Evolutionary conservation across 2,329 filamentous ascomycete genomes (phyloP).

Genomic region (Metarhizium anisopliae): DNA sequence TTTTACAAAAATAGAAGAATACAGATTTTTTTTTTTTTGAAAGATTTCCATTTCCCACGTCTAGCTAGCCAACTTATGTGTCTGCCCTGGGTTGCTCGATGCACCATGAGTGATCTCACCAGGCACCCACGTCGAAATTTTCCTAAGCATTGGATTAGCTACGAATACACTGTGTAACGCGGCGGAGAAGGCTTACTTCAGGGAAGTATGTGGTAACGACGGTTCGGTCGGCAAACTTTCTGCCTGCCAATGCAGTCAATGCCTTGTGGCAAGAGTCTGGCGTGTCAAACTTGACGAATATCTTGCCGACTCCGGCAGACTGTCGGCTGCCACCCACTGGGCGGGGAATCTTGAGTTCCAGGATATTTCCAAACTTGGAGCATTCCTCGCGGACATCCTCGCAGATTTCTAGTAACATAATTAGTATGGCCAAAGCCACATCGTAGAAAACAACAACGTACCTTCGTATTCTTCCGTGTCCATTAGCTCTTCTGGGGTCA

Average conservation of each 20-base stretch:
- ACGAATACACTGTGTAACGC: background rate
- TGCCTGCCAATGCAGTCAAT: slow-evolving; percentile 78
- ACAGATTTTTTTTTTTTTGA: background rate
- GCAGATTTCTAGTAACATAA: slow-evolving; percentile 64
- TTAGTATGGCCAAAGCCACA: slow-evolving; percentile 1
- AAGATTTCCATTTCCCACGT: slow-evolving; percentile 2
- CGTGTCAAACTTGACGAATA: slow-evolving; percentile 87
- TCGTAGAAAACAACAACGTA: slow-evolving; percentile 28
- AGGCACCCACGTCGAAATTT: slow-evolving; percentile 87
- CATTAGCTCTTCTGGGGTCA: slow-evolving; percentile 88
- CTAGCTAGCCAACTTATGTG: slow-evolving; percentile 9
- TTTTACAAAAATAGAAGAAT: slow-evolving; percentile 11
- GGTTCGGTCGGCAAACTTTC: slow-evolving; percentile 93
- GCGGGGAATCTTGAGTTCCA: slow-evolving; percentile 88
- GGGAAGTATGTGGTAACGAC: slow-evolving; percentile 96
- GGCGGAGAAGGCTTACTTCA: slow-evolving; percentile 49
- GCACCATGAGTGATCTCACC: slow-evolving; percentile 43
- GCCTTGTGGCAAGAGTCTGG: slow-evolving; percentile 74
- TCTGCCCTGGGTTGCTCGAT: background rate
- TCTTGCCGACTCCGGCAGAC: slow-evolving; percentile 88
- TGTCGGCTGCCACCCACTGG: slow-evolving; percentile 76
- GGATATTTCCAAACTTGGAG: slow-evolving; percentile 74
- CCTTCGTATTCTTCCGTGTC: slow-evolving; percentile 94
- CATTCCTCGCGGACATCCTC: slow-evolving; percentile 94
- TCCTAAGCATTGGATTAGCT: slow-evolving; percentile 49